These are phyloP conservation scores for Podosphaera fusca DNA, from an alignment of 2,329 filamentous ascomycete genomes.

Conservation along the genomic window DNA sequence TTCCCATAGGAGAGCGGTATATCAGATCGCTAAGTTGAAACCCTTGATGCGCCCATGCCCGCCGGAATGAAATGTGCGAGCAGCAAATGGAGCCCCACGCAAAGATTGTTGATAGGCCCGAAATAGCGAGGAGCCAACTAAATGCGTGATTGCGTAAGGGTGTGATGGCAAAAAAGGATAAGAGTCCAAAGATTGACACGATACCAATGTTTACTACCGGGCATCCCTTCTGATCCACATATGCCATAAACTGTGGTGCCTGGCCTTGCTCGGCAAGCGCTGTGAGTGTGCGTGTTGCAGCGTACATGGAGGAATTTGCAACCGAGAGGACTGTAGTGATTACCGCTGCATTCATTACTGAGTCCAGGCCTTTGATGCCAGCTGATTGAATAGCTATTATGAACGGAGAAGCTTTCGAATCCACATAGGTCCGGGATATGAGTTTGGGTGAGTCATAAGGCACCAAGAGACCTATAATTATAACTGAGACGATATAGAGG, in stretches of 20 bases:
- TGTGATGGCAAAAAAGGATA: constrained; percentile 54
- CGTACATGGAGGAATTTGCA: constrained; percentile 80
- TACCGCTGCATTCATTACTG: constrained; percentile 84
- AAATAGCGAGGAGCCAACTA: constrained; percentile 57
- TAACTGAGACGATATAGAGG: constrained; percentile 71
- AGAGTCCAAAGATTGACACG: constrained; percentile 42
- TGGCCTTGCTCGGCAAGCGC: constrained; percentile 75
- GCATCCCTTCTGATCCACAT: constrained; percentile 62
- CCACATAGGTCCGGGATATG: constrained; percentile 31
- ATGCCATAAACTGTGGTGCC: constrained; percentile 53
- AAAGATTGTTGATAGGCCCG: constrained; percentile 50
- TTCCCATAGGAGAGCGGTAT: constrained; percentile 35
- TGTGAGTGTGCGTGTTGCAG: constrained; percentile 69
- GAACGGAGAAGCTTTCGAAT: constrained; percentile 66
- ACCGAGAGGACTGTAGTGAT: constrained; percentile 77
- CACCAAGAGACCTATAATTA: constrained; percentile 62
- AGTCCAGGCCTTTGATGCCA: constrained; percentile 58
- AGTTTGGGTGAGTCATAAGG: constrained; percentile 45
- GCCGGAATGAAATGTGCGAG: constrained; percentile 74
- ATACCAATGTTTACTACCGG: constrained; percentile 50
- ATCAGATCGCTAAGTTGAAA: constrained; percentile 38
- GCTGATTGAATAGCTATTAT: constrained; percentile 80
- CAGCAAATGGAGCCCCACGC: constrained; percentile 70
- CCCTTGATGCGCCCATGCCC: constrained; percentile 44
- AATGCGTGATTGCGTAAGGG: constrained; percentile 34